Conservation (phyloP, 2,329 filamentous ascomycete genomes). For the Knufia petricola region DNA sequence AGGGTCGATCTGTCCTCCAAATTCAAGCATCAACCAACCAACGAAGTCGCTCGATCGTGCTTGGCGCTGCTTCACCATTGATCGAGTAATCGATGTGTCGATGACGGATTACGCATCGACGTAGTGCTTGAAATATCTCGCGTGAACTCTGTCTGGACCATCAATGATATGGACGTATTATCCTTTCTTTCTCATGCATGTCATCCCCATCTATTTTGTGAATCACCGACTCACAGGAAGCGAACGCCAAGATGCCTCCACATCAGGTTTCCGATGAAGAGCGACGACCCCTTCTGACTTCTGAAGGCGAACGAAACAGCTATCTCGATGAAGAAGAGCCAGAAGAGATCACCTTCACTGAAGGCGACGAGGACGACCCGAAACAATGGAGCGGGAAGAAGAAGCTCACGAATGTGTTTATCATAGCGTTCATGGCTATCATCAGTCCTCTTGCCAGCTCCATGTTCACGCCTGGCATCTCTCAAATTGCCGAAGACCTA, state of each 20-base stretch:
- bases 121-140: background rate
- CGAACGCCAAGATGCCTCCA: background rate
- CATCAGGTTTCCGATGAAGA: conserved; percentile 5
- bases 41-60: background rate
- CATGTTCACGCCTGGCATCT: conserved; percentile 45
- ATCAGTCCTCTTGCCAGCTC: conserved; percentile 26
- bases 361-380: conserved; percentile 36
- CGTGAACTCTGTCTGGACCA: too few relatives aligned
- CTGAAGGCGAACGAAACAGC: background rate
- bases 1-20: background rate
- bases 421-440: conserved; percentile 43
- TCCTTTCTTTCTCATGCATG: too few relatives aligned
- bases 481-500: conserved; percentile 40
- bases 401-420: conserved; percentile 41
- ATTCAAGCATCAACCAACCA: background rate
- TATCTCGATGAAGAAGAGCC: conserved; percentile 1
- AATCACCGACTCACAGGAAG: background rate
- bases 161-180: too few relatives aligned
- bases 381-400: conserved; percentile 35
- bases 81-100: background rate
- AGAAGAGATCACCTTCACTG: conserved; percentile 25
- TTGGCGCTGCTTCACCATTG: background rate
- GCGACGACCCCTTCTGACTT: conserved; percentile 1
- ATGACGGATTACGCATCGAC: background rate
- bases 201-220: too few relatives aligned